Percentiles rank a stretch among this genome's conserved stretches.
phyloP scores from a whole-genome alignment of 176 grass and related monocot genomes.

The Aegilops bicornis region DNA sequence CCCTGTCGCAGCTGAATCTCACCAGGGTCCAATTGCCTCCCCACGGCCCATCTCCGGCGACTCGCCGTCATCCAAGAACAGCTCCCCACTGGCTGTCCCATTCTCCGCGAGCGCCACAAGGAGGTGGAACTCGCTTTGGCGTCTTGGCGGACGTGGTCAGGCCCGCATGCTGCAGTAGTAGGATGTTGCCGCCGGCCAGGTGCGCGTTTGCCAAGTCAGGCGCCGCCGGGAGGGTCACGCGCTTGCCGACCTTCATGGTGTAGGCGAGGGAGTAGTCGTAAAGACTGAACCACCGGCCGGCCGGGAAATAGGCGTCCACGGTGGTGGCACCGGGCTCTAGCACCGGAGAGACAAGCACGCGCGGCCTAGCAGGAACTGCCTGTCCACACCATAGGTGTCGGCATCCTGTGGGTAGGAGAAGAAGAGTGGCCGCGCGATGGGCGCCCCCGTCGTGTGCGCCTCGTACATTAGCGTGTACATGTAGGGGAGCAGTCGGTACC shows the following conservation, averaged over 20 bases:
- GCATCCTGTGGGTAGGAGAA: constrained; percentile 73
- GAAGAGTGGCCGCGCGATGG: constrained; percentile 87
- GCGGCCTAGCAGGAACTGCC: constrained; percentile 63
- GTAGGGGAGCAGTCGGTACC: constrained; percentile 69
- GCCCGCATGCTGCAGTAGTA: constrained; percentile 48
- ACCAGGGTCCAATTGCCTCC: constrained; percentile 49
- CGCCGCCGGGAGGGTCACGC: constrained; percentile 46
- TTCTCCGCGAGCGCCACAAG: constrained; percentile 57
- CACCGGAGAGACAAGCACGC: constrained; percentile 76
- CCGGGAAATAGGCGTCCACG: constrained; percentile 68
- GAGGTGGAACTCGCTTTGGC: constrained; percentile 52
- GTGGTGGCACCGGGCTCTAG: constrained; percentile 24
- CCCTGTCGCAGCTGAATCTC: constrained; percentile 32
- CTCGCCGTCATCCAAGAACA: constrained; percentile 79
- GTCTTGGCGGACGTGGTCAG: constrained; percentile 43
- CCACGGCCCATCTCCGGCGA: constrained; percentile 57
- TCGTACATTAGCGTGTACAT: constrained; percentile 84
- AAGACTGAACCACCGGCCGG: constrained; percentile 74
- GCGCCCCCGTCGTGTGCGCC: constrained; percentile 65
- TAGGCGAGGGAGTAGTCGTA: constrained; percentile 43
- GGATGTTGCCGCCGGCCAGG: constrained; percentile 53
- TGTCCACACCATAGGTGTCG: constrained; percentile 48
- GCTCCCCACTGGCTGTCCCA: constrained; percentile 40
- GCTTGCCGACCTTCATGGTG: neutral
- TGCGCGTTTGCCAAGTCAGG: constrained; percentile 65